A percentile compares a stretch with the other conserved stretches of the same genome.
phyloP scores from a whole-genome alignment of 2,329 filamentous ascomycete species.

The Ceratocystis cubensis region DNA sequence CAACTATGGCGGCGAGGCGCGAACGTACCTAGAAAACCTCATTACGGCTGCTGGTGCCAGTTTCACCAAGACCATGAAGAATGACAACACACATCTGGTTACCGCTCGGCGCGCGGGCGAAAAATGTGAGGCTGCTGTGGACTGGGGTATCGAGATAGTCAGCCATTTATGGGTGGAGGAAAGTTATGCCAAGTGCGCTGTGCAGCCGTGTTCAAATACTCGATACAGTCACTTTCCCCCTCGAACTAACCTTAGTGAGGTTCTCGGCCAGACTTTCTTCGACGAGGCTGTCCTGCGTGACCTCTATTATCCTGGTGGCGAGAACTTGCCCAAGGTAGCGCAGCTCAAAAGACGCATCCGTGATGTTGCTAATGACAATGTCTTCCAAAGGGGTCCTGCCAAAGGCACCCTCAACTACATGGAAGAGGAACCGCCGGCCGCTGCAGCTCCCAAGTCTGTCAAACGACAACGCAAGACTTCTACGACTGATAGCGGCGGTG shows the following conservation, averaged over 20 bases:
- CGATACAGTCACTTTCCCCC: conserved; percentile 79
- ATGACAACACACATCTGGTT: conserved; percentile 90
- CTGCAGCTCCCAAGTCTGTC: background rate
- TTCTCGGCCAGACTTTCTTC: conserved; percentile 79
- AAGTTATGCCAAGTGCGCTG: conserved; percentile 79
- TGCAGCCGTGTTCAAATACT: conserved; percentile 56
- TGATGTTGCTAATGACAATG: conserved; percentile 40
- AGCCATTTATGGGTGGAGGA: conserved; percentile 98
- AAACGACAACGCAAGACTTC: conserved; percentile 23
- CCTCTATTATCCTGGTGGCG: conserved; percentile 55
- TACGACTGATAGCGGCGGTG: background rate
- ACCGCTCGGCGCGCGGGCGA: conserved; percentile 82
- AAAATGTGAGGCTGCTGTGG: conserved; percentile 80
- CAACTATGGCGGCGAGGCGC: conserved; percentile 90
- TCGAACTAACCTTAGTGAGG: conserved; percentile 81
- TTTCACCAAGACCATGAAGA: conserved; percentile 89
- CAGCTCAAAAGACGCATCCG: conserved; percentile 40
- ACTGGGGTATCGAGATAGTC: conserved; percentile 82
- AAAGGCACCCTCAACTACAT: conserved; percentile 35
- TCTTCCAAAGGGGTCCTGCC: conserved; percentile 35
- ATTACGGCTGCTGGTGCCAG: conserved; percentile 71
- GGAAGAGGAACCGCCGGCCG: conserved; percentile 24
- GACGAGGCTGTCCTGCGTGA: conserved; percentile 50
- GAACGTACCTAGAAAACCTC: conserved; percentile 85
- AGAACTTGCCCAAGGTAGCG: conserved; percentile 33